Percentiles rank a stretch among this genome's conserved stretches.
Conservation (phyloP, 345 rosid species). For the Rhodamnia rubescens region DNA sequence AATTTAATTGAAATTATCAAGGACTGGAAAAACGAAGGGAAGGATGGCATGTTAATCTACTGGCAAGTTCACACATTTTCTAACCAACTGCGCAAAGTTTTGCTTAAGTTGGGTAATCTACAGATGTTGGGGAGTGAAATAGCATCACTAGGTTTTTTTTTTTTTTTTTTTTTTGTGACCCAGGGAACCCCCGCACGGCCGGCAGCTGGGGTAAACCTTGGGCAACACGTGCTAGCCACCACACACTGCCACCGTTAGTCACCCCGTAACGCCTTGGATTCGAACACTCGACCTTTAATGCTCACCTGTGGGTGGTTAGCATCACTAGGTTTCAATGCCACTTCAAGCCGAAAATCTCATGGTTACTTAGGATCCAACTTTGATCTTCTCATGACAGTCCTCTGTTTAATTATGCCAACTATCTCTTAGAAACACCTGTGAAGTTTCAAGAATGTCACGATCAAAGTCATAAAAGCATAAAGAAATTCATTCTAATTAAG, state of each 20-base stretch:
- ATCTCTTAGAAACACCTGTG: neutral
- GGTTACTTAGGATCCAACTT: neutral
- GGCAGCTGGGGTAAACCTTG: too few relatives aligned
- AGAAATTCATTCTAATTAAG: neutral
- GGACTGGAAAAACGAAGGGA: neutral
- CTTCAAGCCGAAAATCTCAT: neutral
- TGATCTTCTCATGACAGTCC: neutral
- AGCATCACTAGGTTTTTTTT: neutral
- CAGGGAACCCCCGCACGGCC: too few relatives aligned
- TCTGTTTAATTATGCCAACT: neutral
- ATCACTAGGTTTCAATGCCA: neutral
- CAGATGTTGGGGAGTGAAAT: neutral
- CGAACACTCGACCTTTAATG: too few relatives aligned
- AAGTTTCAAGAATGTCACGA: neutral
- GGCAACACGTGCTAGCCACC: too few relatives aligned
- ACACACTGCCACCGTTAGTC: too few relatives aligned
- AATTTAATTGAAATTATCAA: neutral
- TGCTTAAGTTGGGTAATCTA: neutral
- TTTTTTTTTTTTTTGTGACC: too few relatives aligned
- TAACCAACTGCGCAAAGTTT: neutral
- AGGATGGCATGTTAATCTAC: neutral
- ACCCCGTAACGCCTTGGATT: too few relatives aligned
- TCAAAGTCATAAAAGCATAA: neutral
- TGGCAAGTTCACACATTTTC: neutral
- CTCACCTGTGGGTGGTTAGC: too few relatives aligned